Evolutionary conservation across 305 asterid species (phyloP).

Genomic region (Striga hermonthica): DNA sequence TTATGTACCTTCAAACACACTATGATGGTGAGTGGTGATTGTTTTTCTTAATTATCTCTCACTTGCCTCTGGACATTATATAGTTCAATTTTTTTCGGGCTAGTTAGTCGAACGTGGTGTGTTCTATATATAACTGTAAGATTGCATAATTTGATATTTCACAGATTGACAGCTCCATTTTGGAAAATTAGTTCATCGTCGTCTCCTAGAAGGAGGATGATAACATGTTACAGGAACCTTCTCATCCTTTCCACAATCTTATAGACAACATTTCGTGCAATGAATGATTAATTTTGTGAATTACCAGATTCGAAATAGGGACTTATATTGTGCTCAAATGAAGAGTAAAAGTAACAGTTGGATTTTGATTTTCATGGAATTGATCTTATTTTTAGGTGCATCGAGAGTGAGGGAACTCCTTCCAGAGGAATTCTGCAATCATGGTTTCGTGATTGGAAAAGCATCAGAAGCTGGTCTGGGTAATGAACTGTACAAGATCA

Average conservation of each 20-base stretch:
- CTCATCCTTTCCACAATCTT: no score
- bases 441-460: slow-evolving; percentile 87
- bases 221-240: no score
- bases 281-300: slow-evolving; percentile 8
- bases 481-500: slow-evolving; percentile 88
- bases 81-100: neutral
- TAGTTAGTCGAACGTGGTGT: neutral
- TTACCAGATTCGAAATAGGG: neutral
- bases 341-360: neutral
- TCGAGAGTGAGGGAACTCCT: slow-evolving; percentile 62
- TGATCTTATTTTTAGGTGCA: slow-evolving; percentile 56
- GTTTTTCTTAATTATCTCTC: neutral
- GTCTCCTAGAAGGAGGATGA: no score
- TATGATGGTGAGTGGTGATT: no score
- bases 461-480: slow-evolving; percentile 99
- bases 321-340: neutral
- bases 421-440: slow-evolving; percentile 76
- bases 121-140: no score
- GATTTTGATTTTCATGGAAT: slow-evolving; percentile 13
- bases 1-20: no score
- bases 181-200: no score
- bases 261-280: neutral
- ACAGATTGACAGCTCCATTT: no score
- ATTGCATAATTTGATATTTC: no score
- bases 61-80: neutral